Base-by-base conservation (phyloP, 345 rosid genomes). In the Stellera chamaejasme region DNA sequence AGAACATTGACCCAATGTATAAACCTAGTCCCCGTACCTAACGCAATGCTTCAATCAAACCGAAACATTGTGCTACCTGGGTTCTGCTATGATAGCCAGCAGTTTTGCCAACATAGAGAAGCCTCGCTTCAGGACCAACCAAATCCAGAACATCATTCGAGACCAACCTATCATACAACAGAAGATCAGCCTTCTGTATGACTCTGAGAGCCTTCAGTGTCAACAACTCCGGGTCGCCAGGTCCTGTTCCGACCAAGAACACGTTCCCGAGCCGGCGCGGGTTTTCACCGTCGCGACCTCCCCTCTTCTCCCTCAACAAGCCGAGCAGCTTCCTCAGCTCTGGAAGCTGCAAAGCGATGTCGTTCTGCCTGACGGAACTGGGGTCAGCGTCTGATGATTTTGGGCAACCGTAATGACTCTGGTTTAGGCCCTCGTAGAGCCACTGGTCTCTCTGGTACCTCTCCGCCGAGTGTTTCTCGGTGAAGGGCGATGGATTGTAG, bases 41-140 rank as follows among this genome's bases (percentile, higher is more conserved):
- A 25, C 27, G 56, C 56, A 15, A 25, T 52, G 23, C 13, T 19
- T 7, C 19, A 44, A 12, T 14, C 16, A 27, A 23, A 32, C 55
- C 50, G n/a, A 11, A 27, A 54, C 45, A 2, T 48, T 39, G 50
- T 15, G 23, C 56, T 66, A 93, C 97, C 94, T 89, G 99, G 64
- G 97, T 93, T 72, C 99, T 74, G 69, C 99, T 93, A 56, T 89
- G 99, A 69, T 89, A 93, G 13, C 99, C 97, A 67, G 97, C 97
- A 63, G 97, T 89, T 76, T 93, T 93, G 55, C 97, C 97, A 48
- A 93, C 97, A 74, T 93, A 87, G 10, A 93, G 94, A 69, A 93
- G 79, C 63, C 88, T 77, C 45, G 96, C 90, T 52, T 75, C 78
- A 47, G 84, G 80, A 46, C 92, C 84, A 63, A 89, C 95, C 61